phyloP scores from a whole-genome alignment of 2,329 filamentous ascomycete genomes.

The Penicillium freii region DNA sequence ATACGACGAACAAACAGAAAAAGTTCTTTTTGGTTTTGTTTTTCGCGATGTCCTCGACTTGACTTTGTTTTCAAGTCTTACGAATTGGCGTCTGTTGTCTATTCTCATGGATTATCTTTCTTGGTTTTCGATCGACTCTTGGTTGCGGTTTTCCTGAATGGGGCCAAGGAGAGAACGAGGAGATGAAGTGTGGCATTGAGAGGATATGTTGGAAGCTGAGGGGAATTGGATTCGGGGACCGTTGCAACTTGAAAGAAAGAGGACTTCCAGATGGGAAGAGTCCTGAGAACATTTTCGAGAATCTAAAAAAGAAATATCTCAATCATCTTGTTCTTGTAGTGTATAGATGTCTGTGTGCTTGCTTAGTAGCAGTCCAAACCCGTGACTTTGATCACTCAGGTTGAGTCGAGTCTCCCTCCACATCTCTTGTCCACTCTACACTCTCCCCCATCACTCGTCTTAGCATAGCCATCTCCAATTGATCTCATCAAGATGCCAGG shows the following conservation, averaged over 20 bases:
- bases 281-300: slow-evolving; percentile 23
- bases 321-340: slow-evolving; percentile 1
- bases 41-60: slow-evolving; percentile 40
- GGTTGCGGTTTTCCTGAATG: slow-evolving; percentile 30
- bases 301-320: slow-evolving; percentile 23
- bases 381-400: neutral
- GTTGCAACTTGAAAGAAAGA: slow-evolving; percentile 19
- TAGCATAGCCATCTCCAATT: slow-evolving; percentile 1
- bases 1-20: slow-evolving; percentile 44
- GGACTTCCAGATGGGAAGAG: slow-evolving; percentile 19
- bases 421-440: neutral
- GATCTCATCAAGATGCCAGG: slow-evolving; percentile 46
- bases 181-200: slow-evolving; percentile 29
- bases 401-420: neutral
- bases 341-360: neutral
- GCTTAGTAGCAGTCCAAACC: neutral
- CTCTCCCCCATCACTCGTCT: neutral
- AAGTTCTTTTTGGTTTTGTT: slow-evolving; percentile 15
- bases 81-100: slow-evolving; percentile 44
- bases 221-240: slow-evolving; percentile 15
- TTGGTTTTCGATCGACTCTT: slow-evolving; percentile 29
- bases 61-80: slow-evolving; percentile 38
- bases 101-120: slow-evolving; percentile 37
- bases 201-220: slow-evolving; percentile 30
- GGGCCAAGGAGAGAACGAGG: slow-evolving; percentile 36